Evolutionary conservation across 1,139 yeast genomes (phyloP).

Genomic region (Pichiaceae sp.): DNA sequence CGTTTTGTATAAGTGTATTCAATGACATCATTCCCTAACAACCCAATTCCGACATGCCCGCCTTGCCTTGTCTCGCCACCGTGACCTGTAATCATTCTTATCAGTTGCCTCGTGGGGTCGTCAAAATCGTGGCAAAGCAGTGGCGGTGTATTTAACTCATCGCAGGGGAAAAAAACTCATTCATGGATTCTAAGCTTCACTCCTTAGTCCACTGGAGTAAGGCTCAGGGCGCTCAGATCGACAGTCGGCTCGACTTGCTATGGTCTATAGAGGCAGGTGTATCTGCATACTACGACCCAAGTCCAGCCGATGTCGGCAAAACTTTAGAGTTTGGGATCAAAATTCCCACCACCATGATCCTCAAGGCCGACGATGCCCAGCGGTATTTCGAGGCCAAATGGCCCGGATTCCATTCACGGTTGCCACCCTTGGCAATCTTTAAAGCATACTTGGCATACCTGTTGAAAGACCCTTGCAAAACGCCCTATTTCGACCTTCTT

Average conservation of each 20-base stretch:
- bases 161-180: too few species aligned
- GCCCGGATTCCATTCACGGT: constrained; percentile 1
- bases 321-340: constrained; percentile 2
- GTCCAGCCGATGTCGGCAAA: neutral
- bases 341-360: constrained; percentile 14
- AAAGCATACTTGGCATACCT: constrained; percentile 1
- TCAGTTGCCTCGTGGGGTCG: too few species aligned
- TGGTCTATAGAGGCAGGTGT: constrained; percentile 12
- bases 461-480: neutral
- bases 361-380: constrained; percentile 16
- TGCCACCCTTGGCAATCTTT: neutral
- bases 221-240: constrained; percentile 10
- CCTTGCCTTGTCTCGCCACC: too few species aligned
- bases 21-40: too few species aligned
- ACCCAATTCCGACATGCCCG: too few species aligned
- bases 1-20: too few species aligned
- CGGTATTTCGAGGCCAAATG: constrained; percentile 4
- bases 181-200: neutral
- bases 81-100: too few species aligned
- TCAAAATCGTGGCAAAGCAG: too few species aligned
- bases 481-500: constrained; percentile 49
- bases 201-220: constrained; percentile 11
- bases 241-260: constrained; percentile 10
- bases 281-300: constrained; percentile 8
- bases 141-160: too few species aligned